Base-by-base conservation (phyloP, 352 stramenopile species). In the Phytophthora pistaciae region DNA sequence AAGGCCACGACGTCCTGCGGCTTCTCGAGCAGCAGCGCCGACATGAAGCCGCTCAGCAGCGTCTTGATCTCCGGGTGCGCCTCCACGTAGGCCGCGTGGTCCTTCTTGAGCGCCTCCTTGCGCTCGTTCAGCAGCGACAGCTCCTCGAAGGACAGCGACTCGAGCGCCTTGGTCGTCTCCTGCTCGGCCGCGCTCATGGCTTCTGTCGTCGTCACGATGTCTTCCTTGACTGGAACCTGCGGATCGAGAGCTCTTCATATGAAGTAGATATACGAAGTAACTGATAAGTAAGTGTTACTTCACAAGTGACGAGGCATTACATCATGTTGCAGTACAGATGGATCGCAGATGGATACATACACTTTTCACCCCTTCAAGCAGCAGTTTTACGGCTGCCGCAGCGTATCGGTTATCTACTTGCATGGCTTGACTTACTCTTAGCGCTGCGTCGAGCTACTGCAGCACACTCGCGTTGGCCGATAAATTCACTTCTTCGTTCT, bases 51-150 rank as follows among this genome's bases (percentile, higher is more conserved):
- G 70, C 86, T 96, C 49, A 97, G 77, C 56, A 97, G 82, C 68
- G 88, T 91, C 87, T 96, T 95, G 68, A 97, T 93, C 83, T 97
- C 91, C 27, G 91, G 88, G 56, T 97, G 91, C 13, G 78, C 63
- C 48, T 92, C 88, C 38, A 97, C 78, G 63, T 97, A 97, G 14
- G 68, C 76, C 18, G 86, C 72, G 74, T 97, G 90, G 31, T 94
- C 89, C 66, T 94, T 91, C 74, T 96, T 96, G 27, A 96, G 78
- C 63, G 81, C 81, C 57, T 94, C 85, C 68, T 96, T 96, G 76
- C 83, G 86, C 77, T 96, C 87, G 52, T 96, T 93, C 36, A 96
- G 83, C 29, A 92, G 80, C 56, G 88, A 91, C 20, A 95, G 79
- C 74, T 96, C 90, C 74, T 96, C 88, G 60, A 94, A 93, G 40